Base-by-base conservation (phyloP, 345 rosid species). In the Cardamine occulta region DNA sequence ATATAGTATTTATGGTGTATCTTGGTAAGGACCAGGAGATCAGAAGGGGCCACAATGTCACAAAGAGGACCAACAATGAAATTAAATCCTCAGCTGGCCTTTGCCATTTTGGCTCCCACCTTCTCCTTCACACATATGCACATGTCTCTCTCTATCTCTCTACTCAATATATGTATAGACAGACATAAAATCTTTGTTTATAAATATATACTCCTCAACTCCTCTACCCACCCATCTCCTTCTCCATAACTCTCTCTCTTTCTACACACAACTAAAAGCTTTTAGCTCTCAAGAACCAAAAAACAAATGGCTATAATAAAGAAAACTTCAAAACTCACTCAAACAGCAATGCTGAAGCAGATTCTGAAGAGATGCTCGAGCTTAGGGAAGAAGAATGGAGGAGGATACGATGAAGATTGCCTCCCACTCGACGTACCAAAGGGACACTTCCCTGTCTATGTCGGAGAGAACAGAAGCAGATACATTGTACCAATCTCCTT, bases 371-470 rank as follows among this genome's bases (percentile, higher is more conserved):
- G 88, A 67, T 88, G 93, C 48, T 90, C 93, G 0, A 90, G 91
- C 76, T 68, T 90, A 29, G 93, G 91, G 21, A 88, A 84, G 84
- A 88, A 74, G 52, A 72, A 79, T 48, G 80, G 60, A 63, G 76
- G 71, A 34, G 85, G 80, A 1, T 79, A 68, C 23, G 84, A 86
- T 34, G 84, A 81, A 21, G 82, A 81, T 14, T 84, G 77, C 9
- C 86, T 91, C 49, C 96, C 93, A 2, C 78, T 88, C 12, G 97
- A 94, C 28, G 98, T 94, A 44, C 98, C 97, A 3, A 94, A 88
- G 74, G 98, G 98, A 2, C 97, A 94, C 59, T 94, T 94, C 57
- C 89, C 92, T 7, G 95, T 94, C 40, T 94, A 94, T 51, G 97
- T 94, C 3, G 98, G 98, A 17, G 85, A 94, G 68, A 88, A 85